Base-by-base conservation (phyloP, 768 basidiomycete genomes). In the Naematelia aurantialba region DNA sequence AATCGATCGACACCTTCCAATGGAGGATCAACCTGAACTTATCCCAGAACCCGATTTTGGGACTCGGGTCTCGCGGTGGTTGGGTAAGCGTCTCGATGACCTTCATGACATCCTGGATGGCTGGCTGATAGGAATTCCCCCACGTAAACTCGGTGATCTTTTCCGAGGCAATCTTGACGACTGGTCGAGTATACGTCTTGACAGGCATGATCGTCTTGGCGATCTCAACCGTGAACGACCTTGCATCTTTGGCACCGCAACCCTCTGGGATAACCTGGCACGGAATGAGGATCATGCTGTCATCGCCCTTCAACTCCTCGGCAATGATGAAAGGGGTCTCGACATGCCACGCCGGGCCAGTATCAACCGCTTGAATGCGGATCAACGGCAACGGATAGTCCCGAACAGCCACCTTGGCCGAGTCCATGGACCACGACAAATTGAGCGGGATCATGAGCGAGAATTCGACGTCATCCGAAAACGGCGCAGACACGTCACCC, bases 171-270 rank as follows among this genome's bases (percentile, higher is more conserved):
- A 96, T 82, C 19, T 82, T 81, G 64, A 97, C 82, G 12, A 79
- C 76, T 2, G 91, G 89, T 46, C 83, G 82, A 1, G 89, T 88
- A 69, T 93, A 96, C 5, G 87, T 89, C 78, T 98, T 98, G 67
- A 93, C 88, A 0, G 93, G 88, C 89, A 92, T 94, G 58, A 91
- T 87, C 0, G 91, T 93, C 76, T 93, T 96, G 1, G 91, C 90
- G 30, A 94, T 81, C 44, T 78, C 62, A 42, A 92, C 76, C 24
- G 79, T 79, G 48, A 92, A 81, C 4, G 83, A 80, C 1, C 79
- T 76, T 26, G 83, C 80, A 4, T 82, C 83, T 26, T 79, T 78
- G 30, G 81, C 72, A 27, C 84, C 84, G 26, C 83, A 81, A 55
- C 83, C 78, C 2, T 78, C 73, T n/a, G 82, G 81, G 50, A 87